phyloP scores from a whole-genome alignment of 306 rosid genomes.

The Oxytropis ochrocephala region DNA sequence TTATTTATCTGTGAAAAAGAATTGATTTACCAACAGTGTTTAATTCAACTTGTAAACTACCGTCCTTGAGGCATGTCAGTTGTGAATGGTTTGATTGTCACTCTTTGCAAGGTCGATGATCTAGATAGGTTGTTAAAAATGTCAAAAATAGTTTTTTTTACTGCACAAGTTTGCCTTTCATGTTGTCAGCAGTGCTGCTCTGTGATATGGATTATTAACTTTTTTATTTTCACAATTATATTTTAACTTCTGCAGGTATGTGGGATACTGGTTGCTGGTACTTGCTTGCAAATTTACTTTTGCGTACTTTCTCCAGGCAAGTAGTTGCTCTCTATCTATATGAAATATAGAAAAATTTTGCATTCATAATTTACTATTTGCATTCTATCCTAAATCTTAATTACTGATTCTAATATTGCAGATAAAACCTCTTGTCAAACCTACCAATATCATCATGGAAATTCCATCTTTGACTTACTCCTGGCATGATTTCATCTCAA shows the following conservation, averaged over 20 bases:
- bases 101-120: neutral
- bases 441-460: constrained; percentile 49
- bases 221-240: neutral
- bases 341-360: neutral
- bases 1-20: neutral
- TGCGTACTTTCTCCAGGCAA: constrained; percentile 97
- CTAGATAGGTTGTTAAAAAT: neutral
- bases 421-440: constrained; percentile 87
- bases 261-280: constrained; percentile 77
- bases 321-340: constrained; percentile 4
- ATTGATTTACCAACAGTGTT: neutral
- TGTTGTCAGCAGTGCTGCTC: constrained; percentile 2
- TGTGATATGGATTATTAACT: neutral
- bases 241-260: constrained; percentile 51
- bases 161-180: neutral
- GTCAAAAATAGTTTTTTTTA: neutral
- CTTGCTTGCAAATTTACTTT: constrained; percentile 78
- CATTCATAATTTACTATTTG: constrained; percentile 6
- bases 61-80: neutral
- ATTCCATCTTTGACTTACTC: constrained; percentile 57
- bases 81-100: constrained; percentile 2
- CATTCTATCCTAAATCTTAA: neutral
- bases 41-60: constrained; percentile 1
- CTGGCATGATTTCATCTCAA: constrained; percentile 89
- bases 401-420: constrained; percentile 27